Percentiles rank a stretch among this genome's conserved stretches.
Conservation (phyloP, 2,329 filamentous ascomycete species). For the Alternaria triticina region DNA sequence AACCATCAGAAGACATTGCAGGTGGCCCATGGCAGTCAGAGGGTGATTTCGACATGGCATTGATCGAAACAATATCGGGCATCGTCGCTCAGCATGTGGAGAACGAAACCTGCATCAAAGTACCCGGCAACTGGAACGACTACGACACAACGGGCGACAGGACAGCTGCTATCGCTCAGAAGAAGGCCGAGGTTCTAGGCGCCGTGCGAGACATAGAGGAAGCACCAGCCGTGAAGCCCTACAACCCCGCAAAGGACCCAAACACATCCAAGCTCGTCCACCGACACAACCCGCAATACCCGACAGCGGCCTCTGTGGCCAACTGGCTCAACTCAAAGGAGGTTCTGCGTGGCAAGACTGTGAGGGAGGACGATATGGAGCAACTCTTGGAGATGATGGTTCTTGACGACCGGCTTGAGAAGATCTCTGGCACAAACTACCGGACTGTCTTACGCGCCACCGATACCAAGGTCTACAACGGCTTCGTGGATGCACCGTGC, state of each 20-base stretch:
- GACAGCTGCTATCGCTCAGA: conserved; percentile 41
- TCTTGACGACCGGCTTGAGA: conserved; percentile 84
- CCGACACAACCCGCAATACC: conserved; percentile 76
- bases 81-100: conserved; percentile 78
- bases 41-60: conserved; percentile 84
- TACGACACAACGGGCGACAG: conserved; percentile 41
- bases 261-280: conserved; percentile 50
- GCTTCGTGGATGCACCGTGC: conserved; percentile 87
- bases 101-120: conserved; percentile 72
- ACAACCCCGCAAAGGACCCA: conserved; percentile 30
- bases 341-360: conserved; percentile 72
- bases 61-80: conserved; percentile 78
- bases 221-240: conserved; percentile 31
- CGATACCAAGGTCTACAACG: conserved; percentile 66
- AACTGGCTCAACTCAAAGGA: conserved; percentile 71
- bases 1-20: conserved; percentile 86
- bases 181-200: conserved; percentile 44
- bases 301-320: conserved; percentile 80
- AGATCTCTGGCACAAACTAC: conserved; percentile 59
- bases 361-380: conserved; percentile 75
- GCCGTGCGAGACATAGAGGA: conserved; percentile 43
- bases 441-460: conserved; percentile 49
- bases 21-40: conserved; percentile 96
- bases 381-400: conserved; percentile 87
- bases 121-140: conserved; percentile 51